Evolutionary conservation across 2,329 filamentous ascomycete species (phyloP).

Genomic region (Ceratocystis alfenasii): DNA sequence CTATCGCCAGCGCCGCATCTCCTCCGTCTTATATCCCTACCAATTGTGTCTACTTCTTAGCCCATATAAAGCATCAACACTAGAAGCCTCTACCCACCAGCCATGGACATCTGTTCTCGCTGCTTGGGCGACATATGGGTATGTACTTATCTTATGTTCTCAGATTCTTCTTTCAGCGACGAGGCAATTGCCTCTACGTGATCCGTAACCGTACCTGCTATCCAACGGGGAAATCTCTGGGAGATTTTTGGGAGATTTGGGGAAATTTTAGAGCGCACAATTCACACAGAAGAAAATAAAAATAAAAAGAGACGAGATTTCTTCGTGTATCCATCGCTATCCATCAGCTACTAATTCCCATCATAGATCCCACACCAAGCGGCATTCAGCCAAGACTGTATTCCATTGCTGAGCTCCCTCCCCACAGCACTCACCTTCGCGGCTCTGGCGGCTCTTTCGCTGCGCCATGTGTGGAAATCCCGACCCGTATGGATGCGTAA

Average conservation of each 20-base stretch:
- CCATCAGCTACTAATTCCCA: background rate
- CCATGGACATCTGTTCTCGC: conserved; percentile 12
- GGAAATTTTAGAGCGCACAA: background rate
- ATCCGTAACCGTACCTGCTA: background rate
- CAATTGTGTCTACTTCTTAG: background rate
- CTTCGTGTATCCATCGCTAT: background rate
- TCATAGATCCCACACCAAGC: conserved; percentile 13
- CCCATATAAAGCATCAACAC: background rate
- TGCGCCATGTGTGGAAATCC: background rate
- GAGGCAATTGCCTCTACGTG: background rate
- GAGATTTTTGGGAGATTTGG: background rate
- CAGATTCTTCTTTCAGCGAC: background rate
- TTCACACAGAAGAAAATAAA: background rate
- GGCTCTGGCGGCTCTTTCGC: background rate
- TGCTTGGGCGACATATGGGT: conserved; percentile 8
- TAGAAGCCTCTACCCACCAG: background rate
- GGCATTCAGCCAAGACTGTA: conserved; percentile 9
- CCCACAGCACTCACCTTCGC: conserved; percentile 9
- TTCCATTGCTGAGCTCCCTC: conserved; percentile 7
- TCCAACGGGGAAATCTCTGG: background rate
- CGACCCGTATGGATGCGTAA: conserved; percentile 9
- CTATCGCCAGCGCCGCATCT: background rate
- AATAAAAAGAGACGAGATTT: background rate
- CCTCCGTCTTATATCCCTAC: background rate
- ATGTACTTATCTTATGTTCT: background rate